Evolutionary conservation across 495 filamentous ascomycete genomes (phyloP).

Genomic region (Cryomyces minteri): DNA sequence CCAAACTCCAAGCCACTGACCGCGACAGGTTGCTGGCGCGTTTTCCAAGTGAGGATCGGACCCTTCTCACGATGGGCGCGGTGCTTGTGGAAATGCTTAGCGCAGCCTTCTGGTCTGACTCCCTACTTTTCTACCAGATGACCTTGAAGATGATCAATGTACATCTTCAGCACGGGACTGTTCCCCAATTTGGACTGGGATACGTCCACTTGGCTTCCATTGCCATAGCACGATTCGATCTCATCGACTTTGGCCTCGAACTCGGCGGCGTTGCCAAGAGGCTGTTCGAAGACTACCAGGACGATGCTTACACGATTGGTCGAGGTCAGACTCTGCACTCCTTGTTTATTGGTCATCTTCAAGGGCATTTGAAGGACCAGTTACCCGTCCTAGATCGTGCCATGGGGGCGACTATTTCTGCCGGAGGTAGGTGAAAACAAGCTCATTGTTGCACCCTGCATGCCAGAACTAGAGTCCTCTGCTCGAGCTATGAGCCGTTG

Average conservation of each 20-base stretch:
- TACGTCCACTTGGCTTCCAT: conserved; percentile 63
- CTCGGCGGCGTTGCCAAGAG: conserved; percentile 45
- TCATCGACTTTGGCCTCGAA: conserved; percentile 45
- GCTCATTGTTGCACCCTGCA: too few species aligned
- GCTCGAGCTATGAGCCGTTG: too few species aligned
- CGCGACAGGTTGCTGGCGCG: conserved; percentile 33
- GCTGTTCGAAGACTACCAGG: conserved; percentile 45
- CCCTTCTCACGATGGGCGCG: conserved; percentile 45
- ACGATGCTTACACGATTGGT: conserved; percentile 46
- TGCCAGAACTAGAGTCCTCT: too few species aligned
- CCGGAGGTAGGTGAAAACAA: conserved; percentile 32
- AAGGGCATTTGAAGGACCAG: conserved; percentile 38
- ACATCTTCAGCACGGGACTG: conserved; percentile 44
- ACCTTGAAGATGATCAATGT: conserved; percentile 51
- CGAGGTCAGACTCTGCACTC: conserved; percentile 54
- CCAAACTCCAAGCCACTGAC: conserved; percentile 39
- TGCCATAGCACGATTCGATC: conserved; percentile 51
- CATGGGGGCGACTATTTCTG: conserved; percentile 48
- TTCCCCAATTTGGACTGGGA: conserved; percentile 57
- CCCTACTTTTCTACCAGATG: conserved; percentile 57
- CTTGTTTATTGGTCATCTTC: conserved; percentile 57
- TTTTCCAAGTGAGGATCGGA: conserved; percentile 30
- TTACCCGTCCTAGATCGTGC: conserved; percentile 45
- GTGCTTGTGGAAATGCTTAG: conserved; percentile 60
- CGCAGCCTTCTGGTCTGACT: conserved; percentile 71